Evolutionary conservation across 2,329 filamentous ascomycete species (phyloP), one percentile per base, ranked within the genome.

Genomic region (Fusarium sp.): DNA sequence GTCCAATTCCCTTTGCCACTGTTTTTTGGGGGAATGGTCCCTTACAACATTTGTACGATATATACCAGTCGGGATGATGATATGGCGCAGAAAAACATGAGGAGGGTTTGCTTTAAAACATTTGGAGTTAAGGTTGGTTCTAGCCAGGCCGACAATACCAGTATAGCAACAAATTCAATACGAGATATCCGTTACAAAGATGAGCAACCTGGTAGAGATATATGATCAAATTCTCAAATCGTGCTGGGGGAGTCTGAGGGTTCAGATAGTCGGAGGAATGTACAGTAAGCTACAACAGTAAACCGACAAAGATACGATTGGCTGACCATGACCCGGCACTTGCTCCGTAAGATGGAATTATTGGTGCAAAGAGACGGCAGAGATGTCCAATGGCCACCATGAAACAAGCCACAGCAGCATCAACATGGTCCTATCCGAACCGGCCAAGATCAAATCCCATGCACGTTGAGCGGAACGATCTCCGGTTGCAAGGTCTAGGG

Each of bases 61-160:
- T 72, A 71, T 72, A 71, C 69, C 69, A 71, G 62, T 41, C 34
- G 53, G 60, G 61, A 58, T 53, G 68, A 71, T 53, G 56, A 63
- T 66, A 54, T 20, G 66, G 69, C 65, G 69, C 57, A 62, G 56
- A 72, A 71, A 70, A 69, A 55, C 63, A 70, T 29, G 67, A 52
- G 56, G 53, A 40, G 61, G 43, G 58, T 53, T 52, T 69, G 65
- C 49, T 58, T 69, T 58, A 20, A 67, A 27, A 44, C 45, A 69
- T 40, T 32, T 24, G 57, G 51, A 67, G 65, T 62, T 63, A 45
- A 47, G 46, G 38, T 27, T 67, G 49, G 51, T 54, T 61, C n/a
- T 47, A 52, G 41, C 51, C 58, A 67, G 48, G 40, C 64, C 58
- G 41, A 47, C 34, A 48, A 67, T 34, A 55, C 32, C 54, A 54